Evolutionary conservation across 305 asterid genomes (phyloP), one percentile per base, ranked within the genome.

Genomic region (Rubia balearica): DNA sequence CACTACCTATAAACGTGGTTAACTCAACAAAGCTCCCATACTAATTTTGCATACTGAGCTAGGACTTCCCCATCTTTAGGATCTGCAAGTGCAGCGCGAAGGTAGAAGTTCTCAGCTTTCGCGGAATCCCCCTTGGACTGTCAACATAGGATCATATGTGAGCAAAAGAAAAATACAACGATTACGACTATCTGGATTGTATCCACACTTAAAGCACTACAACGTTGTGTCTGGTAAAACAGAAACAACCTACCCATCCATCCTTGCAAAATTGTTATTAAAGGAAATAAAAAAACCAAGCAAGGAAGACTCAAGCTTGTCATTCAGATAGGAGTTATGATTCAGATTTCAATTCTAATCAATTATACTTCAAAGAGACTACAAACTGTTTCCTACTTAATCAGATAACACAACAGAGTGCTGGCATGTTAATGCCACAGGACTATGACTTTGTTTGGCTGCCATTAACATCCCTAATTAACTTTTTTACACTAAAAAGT

Each of bases 21-120:
- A n/a, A n/a, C n/a, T n/a, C n/a, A n/a, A n/a, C n/a, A n/a, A n/a
- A 87, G 79, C 77, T 83, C 85, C 98, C 97, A 89, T 27, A 82
- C 83, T 77, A 91, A 71, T 73, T 83, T 81, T 66, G 98, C 97
- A 65, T 85, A 91, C 41, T 72, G 85, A 70, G 80, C 68, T 72
- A 85, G 70, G 68, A 75, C 59, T 59, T 85, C 88, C n/a, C 93
- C 91, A 48, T 91, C 93, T 61, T 83, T 76, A 46, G 96, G 97
- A 82, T 87, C 95, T 43, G 88, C 89, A 69, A 77, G 69, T 3
- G 82, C 81, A 57, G 97, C 96, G 57, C 81, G 89, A 67, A 66
- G 49, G 74, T 82, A 86, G 68, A 76, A 81, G 21, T 85, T 94
- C 79, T 91, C 96, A 13, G 98, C 95, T 75, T 84, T 92, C 22